Conservation (phyloP, 805 yeast genomes). For the Ogataea methanolica region DNA sequence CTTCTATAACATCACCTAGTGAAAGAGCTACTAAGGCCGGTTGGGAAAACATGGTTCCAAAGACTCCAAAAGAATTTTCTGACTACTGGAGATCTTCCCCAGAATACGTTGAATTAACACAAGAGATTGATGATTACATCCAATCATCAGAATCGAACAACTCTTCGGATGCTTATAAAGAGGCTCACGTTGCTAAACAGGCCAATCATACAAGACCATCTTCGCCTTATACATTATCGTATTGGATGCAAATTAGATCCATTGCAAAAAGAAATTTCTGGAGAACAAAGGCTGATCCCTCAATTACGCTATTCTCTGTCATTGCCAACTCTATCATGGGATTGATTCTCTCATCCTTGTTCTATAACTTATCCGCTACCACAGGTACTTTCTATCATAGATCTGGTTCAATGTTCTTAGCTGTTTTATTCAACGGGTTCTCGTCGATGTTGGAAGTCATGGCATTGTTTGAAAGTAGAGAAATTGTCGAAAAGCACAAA, state of each 20-base stretch:
- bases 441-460: conserved; percentile 54
- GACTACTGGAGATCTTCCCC: conserved; percentile 34
- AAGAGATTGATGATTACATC: conserved; percentile 31
- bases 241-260: conserved; percentile 45
- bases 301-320: conserved; percentile 38
- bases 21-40: conserved; percentile 30
- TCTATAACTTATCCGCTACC: conserved; percentile 38
- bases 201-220: conserved; percentile 39
- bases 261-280: conserved; percentile 41
- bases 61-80: conserved; percentile 33
- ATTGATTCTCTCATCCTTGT: conserved; percentile 49
- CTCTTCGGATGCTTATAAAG: conserved; percentile 7
- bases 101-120: conserved; percentile 26
- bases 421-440: conserved; percentile 56
- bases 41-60: conserved; percentile 33
- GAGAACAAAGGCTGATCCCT: conserved; percentile 47
- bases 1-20: conserved; percentile 16
- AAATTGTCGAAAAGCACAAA: conserved; percentile 53
- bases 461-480: conserved; percentile 47
- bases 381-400: conserved; percentile 48
- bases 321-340: conserved; percentile 48
- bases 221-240: conserved; percentile 49
- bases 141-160: conserved; percentile 5
- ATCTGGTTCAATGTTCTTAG: conserved; percentile 62
- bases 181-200: conserved; percentile 47